A percentile compares a stretch with the other conserved stretches of the same genome.
phyloP scores from a whole-genome alignment of 2,329 filamentous ascomycete species.

The Sporothrix luriei region DNA sequence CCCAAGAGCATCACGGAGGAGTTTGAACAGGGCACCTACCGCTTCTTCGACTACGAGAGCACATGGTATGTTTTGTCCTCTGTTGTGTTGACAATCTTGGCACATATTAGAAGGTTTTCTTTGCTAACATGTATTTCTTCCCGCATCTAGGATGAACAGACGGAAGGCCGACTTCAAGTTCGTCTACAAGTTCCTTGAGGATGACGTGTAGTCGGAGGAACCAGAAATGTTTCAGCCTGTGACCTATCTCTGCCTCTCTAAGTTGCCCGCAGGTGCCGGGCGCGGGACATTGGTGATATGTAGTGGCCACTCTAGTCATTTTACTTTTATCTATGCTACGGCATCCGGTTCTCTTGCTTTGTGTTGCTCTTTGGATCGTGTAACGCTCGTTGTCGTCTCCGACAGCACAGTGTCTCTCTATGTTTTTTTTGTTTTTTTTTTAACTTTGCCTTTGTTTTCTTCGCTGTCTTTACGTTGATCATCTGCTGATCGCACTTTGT shows the following conservation, averaged over 20 bases:
- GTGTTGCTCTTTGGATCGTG: neutral
- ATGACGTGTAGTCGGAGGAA: constrained; percentile 67
- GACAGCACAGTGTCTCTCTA: neutral
- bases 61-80: constrained; percentile 72
- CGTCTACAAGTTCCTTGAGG: constrained; percentile 95
- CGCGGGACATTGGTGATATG: neutral
- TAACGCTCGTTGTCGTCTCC: neutral
- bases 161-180: constrained; percentile 98
- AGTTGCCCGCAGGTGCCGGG: neutral
- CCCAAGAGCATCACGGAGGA: constrained; percentile 98
- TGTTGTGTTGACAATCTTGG: neutral
- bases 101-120: neutral
- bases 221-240: neutral
- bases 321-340: neutral
- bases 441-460: neutral
- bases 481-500: neutral
- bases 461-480: neutral
- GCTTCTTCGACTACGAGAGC: constrained; percentile 99
- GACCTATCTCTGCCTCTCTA: neutral
- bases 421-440: neutral
- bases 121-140: constrained; percentile 8
- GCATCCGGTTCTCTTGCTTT: neutral
- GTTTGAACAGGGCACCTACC: constrained; percentile 97
- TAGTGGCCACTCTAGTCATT: neutral
- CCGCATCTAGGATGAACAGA: constrained; percentile 82